Conservation (phyloP, 495 filamentous ascomycete species). For the Penicillium atrosanguineum region DNA sequence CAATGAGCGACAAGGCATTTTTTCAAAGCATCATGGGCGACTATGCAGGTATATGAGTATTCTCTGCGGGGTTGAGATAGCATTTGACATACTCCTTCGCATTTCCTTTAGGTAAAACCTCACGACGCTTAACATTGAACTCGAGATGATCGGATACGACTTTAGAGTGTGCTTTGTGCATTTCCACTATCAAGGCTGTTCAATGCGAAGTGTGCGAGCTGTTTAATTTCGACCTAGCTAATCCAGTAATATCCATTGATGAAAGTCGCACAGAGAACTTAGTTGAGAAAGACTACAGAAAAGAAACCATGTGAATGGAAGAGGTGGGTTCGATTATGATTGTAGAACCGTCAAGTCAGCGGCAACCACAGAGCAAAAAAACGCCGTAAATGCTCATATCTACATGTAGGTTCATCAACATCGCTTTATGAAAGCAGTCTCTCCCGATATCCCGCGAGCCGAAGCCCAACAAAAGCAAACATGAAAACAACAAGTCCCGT, state of each 20-base stretch:
- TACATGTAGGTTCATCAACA: slow-evolving; percentile 43
- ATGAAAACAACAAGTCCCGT: slow-evolving; percentile 17
- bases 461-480: slow-evolving; percentile 21
- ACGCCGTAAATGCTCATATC: slow-evolving; percentile 50
- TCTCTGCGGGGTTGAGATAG: background rate
- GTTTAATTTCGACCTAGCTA: background rate
- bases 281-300: background rate
- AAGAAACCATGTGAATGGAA: background rate
- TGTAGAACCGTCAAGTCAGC: slow-evolving; percentile 16
- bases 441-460: slow-evolving; percentile 20
- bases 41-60: background rate
- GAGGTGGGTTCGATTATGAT: slow-evolving; percentile 19
- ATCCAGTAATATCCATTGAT: background rate
- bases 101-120: background rate
- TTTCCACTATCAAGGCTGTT: background rate
- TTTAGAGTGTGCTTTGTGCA: background rate
- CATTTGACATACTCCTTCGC: background rate
- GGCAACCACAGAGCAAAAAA: slow-evolving; percentile 27
- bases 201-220: background rate
- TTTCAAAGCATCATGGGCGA: background rate
- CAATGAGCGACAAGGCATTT: background rate
- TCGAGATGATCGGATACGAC: background rate
- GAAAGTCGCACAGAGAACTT: background rate
- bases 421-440: slow-evolving; percentile 41
- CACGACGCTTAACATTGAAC: background rate